Percentiles rank a stretch among this genome's conserved stretches.
These are phyloP conservation scores for Cyberlindnera saturnus DNA, from an alignment of 805 yeast species.

Conservation along the genomic window DNA sequence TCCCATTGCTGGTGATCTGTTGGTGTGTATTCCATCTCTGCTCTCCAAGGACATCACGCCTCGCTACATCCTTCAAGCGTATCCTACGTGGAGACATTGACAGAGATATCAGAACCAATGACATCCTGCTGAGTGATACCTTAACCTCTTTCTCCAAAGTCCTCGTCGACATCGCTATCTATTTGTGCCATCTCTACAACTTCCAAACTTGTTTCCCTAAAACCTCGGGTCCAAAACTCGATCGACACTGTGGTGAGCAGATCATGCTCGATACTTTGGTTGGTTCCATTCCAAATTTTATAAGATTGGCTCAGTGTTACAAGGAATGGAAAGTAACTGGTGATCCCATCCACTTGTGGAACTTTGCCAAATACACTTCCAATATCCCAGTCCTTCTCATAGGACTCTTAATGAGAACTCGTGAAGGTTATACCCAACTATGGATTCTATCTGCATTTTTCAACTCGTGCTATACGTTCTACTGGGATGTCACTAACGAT, in stretches of 20 bases:
- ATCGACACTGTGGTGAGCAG: slow-evolving; percentile 30
- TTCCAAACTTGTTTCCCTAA: slow-evolving; percentile 32
- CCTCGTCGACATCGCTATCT: slow-evolving; percentile 61
- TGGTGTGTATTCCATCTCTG: slow-evolving; percentile 6
- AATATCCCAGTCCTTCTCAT: slow-evolving; percentile 48
- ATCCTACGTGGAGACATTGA: slow-evolving; percentile 57
- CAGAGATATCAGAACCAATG: slow-evolving; percentile 51
- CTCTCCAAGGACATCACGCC: slow-evolving; percentile 3
- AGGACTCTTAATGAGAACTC: slow-evolving; percentile 22
- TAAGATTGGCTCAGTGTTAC: slow-evolving; percentile 79
- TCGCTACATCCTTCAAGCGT: slow-evolving; percentile 36
- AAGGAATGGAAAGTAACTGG: slow-evolving; percentile 51
- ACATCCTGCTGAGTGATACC: slow-evolving; percentile 78
- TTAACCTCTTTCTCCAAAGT: slow-evolving; percentile 77
- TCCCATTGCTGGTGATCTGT: slow-evolving; percentile 4
- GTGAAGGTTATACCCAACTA: slow-evolving; percentile 11
- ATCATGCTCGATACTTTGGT: slow-evolving; percentile 30
- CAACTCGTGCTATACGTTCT: slow-evolving; percentile 71
- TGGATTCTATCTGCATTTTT: slow-evolving; percentile 40
- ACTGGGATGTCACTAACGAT: slow-evolving; percentile 88
- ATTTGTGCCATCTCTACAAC: slow-evolving; percentile 39
- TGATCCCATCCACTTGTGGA: slow-evolving; percentile 53
- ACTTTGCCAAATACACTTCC: slow-evolving; percentile 69
- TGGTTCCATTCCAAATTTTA: slow-evolving; percentile 54
- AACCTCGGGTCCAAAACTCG: slow-evolving; percentile 18